Base-by-base conservation (phyloP, 2,329 filamentous ascomycete species). In the Berkeleyomyces rouxiae region DNA sequence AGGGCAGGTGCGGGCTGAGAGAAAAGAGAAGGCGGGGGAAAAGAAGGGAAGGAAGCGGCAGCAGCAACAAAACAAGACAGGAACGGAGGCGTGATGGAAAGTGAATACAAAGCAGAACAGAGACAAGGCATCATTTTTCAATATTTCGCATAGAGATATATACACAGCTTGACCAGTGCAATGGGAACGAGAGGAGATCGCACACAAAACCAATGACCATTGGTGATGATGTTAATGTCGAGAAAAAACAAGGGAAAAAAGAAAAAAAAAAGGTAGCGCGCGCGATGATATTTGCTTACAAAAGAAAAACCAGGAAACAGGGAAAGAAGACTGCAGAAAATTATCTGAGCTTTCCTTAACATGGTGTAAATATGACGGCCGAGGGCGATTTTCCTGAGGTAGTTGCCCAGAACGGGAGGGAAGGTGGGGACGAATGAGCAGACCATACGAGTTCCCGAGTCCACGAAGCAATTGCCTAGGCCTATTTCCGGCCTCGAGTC, bases 271-370 rank as follows among this genome's bases (percentile, higher is more conserved):
- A 58, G 10, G 39, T 37, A 55, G 51, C 51, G 33, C 49, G 49
- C 33, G 51, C 49, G 33, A 39, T 55, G 33, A 9, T 39, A 10
- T 55, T 55, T 37, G 51, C 33, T 46, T 55, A 31, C 4, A 60
- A 44, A 16, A 63, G 43, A 40, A 58, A 61, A 31, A 46, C 47
- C 58, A 37, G 33, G 44, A 33, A 55, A 36, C 46, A n/a, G 42
- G 23, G 44, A 62, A 53, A 57, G 57, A 59, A 60, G 60, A 64
- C 37, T 36, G 59, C 55, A 40, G 33, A 47, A 60, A 60, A 65
- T 49, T 39, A 65, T 31, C 49, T 39, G 33, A 49, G 46, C 44
- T 58, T 63, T 47, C 51, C 47, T 59, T 62, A 39, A 7, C 39
- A 44, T 40, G 7, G n/a, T 23, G 23, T 7, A 10, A 39, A 31